Evolutionary conservation across 129 eudicot species (phyloP).

Genomic region (carrot (Daucus carota)): DH1_v3.0 NC_030381.2:36766001-36766500

Average conservation of each 20-base stretch:
- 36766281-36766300: background rate
- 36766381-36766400: background rate
- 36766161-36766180: background rate
- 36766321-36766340: background rate
- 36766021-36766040: background rate
- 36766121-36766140: background rate
- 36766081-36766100: background rate
- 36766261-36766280: background rate
- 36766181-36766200: background rate
- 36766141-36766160: background rate
- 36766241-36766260: background rate
- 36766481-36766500: background rate
- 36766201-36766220: background rate
- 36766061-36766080: background rate
- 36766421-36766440: background rate
- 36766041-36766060: background rate
- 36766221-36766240: background rate
- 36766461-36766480: background rate
- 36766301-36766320: background rate
- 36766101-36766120: background rate
- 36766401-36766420: background rate
- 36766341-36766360: background rate
- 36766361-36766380: background rate
- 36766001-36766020: background rate
- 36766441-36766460: background rate